phyloP scores from a whole-genome alignment of 805 yeast species.

The Yamadazyma ubonensis region DNA sequence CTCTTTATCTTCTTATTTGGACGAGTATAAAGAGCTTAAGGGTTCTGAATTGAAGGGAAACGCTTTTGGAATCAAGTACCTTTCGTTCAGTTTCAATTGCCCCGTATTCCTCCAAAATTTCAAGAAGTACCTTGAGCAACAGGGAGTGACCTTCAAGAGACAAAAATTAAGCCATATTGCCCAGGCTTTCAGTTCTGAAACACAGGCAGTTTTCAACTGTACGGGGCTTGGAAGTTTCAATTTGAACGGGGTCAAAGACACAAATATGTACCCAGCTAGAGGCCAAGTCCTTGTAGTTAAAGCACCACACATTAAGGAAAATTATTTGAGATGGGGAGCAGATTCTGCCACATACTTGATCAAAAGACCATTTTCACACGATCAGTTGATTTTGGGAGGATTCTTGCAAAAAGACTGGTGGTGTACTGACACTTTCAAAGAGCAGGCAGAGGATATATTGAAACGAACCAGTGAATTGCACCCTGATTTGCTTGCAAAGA shows the following conservation, averaged over 20 bases:
- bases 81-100: constrained; percentile 71
- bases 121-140: constrained; percentile 38
- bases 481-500: constrained; percentile 47
- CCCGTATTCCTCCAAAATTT: constrained; percentile 58
- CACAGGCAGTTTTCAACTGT: constrained; percentile 66
- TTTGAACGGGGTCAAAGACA: constrained; percentile 66
- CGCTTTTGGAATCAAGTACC: constrained; percentile 53
- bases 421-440: constrained; percentile 56
- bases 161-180: constrained; percentile 50
- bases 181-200: constrained; percentile 46
- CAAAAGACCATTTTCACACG: constrained; percentile 66
- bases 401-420: constrained; percentile 63
- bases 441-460: constrained; percentile 61
- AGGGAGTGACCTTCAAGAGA: constrained; percentile 54
- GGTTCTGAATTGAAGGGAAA: constrained; percentile 47
- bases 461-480: constrained; percentile 52
- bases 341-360: constrained; percentile 63
- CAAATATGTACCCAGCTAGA: constrained; percentile 64
- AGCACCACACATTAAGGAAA: constrained; percentile 65
- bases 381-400: constrained; percentile 74
- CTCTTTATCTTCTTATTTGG: constrained; percentile 49
- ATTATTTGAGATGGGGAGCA: constrained; percentile 59
- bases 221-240: constrained; percentile 68
- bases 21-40: constrained; percentile 43
- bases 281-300: constrained; percentile 76